phyloP scores from a whole-genome alignment of 2,329 filamentous ascomycete genomes.

The Fusarium drepaniforme region DNA sequence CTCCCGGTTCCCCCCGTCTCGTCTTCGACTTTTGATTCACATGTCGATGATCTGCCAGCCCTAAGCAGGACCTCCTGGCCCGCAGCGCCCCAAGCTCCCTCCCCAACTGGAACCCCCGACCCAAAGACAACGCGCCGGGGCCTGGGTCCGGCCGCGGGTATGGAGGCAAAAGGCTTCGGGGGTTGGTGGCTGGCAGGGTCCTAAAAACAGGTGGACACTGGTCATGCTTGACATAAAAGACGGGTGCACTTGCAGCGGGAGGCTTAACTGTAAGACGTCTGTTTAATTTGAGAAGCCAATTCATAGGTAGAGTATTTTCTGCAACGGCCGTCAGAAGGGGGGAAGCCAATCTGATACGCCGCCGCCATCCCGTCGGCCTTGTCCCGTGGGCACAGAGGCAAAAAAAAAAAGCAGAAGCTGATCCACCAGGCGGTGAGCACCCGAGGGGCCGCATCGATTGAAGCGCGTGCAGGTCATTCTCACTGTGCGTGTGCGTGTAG shows the following conservation, averaged over 20 bases:
- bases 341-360: slow-evolving; percentile 23
- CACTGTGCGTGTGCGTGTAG: neutral
- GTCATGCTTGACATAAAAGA: neutral
- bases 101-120: slow-evolving; percentile 35
- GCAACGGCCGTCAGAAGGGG: neutral
- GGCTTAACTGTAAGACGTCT: slow-evolving; percentile 9
- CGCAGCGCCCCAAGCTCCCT: slow-evolving; percentile 25
- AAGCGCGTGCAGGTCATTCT: slow-evolving; percentile 16
- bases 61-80: slow-evolving; percentile 36
- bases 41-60: slow-evolving; percentile 47
- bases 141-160: neutral
- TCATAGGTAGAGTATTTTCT: neutral
- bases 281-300: slow-evolving; percentile 5
- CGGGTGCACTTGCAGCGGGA: slow-evolving; percentile 1
- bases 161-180: slow-evolving; percentile 6
- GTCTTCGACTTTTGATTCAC: slow-evolving; percentile 36
- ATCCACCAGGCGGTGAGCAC: slow-evolving; percentile 40
- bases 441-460: slow-evolving; percentile 15
- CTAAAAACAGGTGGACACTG: neutral
- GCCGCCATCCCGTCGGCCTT: slow-evolving; percentile 18
- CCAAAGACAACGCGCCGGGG: slow-evolving; percentile 15
- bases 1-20: slow-evolving; percentile 42
- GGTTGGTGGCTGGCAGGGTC: neutral
- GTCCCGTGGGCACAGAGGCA: slow-evolving; percentile 27
- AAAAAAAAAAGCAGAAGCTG: neutral